phyloP scores from a whole-genome alignment of 371 early-diverging fungal genomes.

The Mucor piriformis region DNA sequence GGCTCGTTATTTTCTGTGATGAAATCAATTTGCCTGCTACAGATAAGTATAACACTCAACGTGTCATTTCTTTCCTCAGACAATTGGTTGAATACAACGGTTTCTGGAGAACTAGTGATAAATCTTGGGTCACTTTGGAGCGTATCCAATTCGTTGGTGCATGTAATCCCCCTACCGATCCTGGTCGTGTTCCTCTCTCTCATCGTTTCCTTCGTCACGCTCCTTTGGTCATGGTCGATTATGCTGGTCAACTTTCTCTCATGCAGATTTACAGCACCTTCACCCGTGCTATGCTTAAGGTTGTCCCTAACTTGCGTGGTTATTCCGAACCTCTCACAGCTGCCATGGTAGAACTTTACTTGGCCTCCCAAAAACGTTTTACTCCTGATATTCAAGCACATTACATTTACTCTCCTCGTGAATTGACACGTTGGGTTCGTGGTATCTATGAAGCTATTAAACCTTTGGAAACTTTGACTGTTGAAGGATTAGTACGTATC shows the following conservation, averaged over 20 bases:
- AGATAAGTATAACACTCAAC: slow-evolving; percentile 97
- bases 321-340: slow-evolving; percentile 90
- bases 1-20: slow-evolving; percentile 99
- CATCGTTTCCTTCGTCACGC: slow-evolving; percentile 97
- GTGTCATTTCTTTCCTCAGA: slow-evolving; percentile 95
- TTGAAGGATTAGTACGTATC: slow-evolving; percentile 91
- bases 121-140: slow-evolving; percentile 92
- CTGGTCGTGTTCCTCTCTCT: slow-evolving; percentile 95
- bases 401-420: slow-evolving; percentile 98
- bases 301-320: slow-evolving; percentile 91
- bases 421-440: slow-evolving; percentile 97
- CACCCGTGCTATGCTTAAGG: slow-evolving; percentile 90
- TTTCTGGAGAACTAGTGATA: slow-evolving; percentile 93
- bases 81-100: slow-evolving; percentile 96
- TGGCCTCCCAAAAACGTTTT: slow-evolving; percentile 87
- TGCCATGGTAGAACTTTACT: slow-evolving; percentile 98
- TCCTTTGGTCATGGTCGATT: slow-evolving; percentile 97
- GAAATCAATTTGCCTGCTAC: slow-evolving; percentile 97
- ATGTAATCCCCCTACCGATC: slow-evolving; percentile 99
- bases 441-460: slow-evolving; percentile 96
- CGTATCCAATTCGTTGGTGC: slow-evolving; percentile 99
- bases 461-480: slow-evolving; percentile 76
- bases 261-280: slow-evolving; percentile 96
- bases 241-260: slow-evolving; percentile 93
- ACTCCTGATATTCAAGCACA: slow-evolving; percentile 98